These are phyloP conservation scores for Lentinula boryana DNA, from an alignment of 768 basidiomycete species.

Conservation along the genomic window DNA sequence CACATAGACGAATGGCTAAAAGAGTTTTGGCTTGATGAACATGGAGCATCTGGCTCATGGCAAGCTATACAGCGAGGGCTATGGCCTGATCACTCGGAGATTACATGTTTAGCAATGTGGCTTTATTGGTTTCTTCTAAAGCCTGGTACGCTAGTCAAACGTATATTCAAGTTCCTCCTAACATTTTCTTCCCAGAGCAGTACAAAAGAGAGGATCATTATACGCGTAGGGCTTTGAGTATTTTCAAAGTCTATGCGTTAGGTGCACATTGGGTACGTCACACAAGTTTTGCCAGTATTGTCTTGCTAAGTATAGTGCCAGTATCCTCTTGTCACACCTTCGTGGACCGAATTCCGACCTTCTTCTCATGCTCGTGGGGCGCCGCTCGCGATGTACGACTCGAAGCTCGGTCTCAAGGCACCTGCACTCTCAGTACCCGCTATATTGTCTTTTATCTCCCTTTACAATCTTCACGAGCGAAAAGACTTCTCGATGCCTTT, in stretches of 20 bases:
- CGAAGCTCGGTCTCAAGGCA: constrained; percentile 41
- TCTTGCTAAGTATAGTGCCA: constrained; percentile 18
- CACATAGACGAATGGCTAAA: constrained; percentile 56
- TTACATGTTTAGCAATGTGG: constrained; percentile 68
- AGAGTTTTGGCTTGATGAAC: constrained; percentile 58
- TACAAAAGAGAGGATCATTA: constrained; percentile 32
- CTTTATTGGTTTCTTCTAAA: constrained; percentile 68
- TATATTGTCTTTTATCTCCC: constrained; percentile 61
- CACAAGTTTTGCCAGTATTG: not conserved
- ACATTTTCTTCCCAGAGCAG: constrained; percentile 31
- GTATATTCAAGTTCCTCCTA: not conserved
- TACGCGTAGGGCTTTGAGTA: constrained; percentile 39
- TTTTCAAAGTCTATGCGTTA: constrained; percentile 58
- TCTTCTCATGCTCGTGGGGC: constrained; percentile 15
- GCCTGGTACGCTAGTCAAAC: constrained; percentile 38
- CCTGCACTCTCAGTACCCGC: constrained; percentile 67
- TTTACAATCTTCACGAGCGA: constrained; percentile 31
- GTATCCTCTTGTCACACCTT: constrained; percentile 54
- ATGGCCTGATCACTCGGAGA: constrained; percentile 54
- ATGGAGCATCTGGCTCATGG: constrained; percentile 49
- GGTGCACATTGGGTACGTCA: constrained; percentile 58
- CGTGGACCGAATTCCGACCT: constrained; percentile 56
- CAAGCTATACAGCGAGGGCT: constrained; percentile 31
- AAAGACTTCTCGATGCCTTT: constrained; percentile 26
- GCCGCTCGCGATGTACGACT: constrained; percentile 34